Conservation (phyloP, 192 early-diverging fungal species). For the Tieghemiomyces parasiticus region DNA sequence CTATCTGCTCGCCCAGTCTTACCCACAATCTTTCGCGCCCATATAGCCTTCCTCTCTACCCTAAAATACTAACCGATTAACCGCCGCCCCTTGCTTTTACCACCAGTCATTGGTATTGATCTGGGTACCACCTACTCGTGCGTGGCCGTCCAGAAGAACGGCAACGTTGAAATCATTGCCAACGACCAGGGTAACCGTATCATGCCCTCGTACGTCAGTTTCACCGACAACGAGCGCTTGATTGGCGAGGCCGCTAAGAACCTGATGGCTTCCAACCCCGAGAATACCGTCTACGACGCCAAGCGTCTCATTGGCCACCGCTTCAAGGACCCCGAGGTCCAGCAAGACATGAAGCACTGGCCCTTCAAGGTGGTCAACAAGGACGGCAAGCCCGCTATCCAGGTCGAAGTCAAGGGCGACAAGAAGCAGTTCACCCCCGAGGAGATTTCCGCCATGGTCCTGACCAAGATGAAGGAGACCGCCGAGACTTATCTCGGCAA, state of each 20-base stretch:
- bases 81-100: no score
- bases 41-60: no score
- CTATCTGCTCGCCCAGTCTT: no score
- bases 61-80: no score
- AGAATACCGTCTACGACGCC: conserved; percentile 97
- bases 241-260: conserved; percentile 99
- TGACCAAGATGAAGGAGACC: conserved; percentile 97
- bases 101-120: conserved; percentile 37
- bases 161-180: conserved; percentile 89
- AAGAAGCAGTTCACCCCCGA: conserved; percentile 91
- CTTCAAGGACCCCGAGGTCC: conserved; percentile 83
- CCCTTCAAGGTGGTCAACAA: conserved; percentile 90
- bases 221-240: conserved; percentile 94
- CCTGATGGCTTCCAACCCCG: conserved; percentile 95
- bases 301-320: conserved; percentile 97
- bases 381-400: conserved; percentile 75
- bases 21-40: no score
- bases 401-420: conserved; percentile 95
- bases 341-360: conserved; percentile 99
- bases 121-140: conserved; percentile 41
- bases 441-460: conserved; percentile 96
- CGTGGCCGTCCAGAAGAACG: conserved; percentile 54
- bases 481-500: conserved; percentile 83
- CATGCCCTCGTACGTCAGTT: conserved; percentile 93
- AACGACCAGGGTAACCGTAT: conserved; percentile 99